These are phyloP conservation scores for Wickerhamiella infanticola DNA, from an alignment of 1,139 yeast species.

Conservation along the genomic window DNA sequence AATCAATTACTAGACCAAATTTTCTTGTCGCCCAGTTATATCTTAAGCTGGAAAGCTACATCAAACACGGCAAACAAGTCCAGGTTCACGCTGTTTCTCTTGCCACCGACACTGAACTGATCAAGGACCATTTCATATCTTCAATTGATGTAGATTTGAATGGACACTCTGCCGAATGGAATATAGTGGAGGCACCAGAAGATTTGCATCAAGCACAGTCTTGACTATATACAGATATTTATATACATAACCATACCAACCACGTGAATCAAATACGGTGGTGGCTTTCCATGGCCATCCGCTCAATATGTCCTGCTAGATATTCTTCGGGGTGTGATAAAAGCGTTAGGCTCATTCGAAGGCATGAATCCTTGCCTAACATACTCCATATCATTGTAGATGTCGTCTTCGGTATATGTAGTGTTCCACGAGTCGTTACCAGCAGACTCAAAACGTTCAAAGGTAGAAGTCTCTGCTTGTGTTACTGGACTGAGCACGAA, in stretches of 20 bases:
- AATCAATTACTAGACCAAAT: constrained; percentile 6
- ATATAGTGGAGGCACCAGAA: constrained; percentile 18
- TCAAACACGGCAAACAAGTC: constrained; percentile 12
- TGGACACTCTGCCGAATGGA: constrained; percentile 26
- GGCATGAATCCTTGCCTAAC: constrained; percentile 5
- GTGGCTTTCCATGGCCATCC: too few species aligned
- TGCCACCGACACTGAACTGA: constrained; percentile 14
- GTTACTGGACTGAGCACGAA: background rate
- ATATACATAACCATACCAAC: too few species aligned
- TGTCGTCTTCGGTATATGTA: background rate
- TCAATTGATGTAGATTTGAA: constrained; percentile 21
- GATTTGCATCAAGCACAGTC: too few species aligned
- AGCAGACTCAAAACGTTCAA: background rate
- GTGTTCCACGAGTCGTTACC: background rate
- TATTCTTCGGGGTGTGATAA: background rate
- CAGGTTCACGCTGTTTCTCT: constrained; percentile 12
- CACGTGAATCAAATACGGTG: too few species aligned
- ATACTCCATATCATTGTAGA: constrained; percentile 3
- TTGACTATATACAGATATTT: too few species aligned
- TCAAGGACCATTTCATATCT: constrained; percentile 21
- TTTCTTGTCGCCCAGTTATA: constrained; percentile 15
- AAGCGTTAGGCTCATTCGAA: constrained; percentile 1
- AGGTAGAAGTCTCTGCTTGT: background rate
- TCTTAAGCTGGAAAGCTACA: constrained; percentile 12
- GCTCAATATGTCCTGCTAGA: background rate